Evolutionary conservation across 352 stramenopile genomes (phyloP).

Genomic region (Phytophthora palmivora): DNA sequence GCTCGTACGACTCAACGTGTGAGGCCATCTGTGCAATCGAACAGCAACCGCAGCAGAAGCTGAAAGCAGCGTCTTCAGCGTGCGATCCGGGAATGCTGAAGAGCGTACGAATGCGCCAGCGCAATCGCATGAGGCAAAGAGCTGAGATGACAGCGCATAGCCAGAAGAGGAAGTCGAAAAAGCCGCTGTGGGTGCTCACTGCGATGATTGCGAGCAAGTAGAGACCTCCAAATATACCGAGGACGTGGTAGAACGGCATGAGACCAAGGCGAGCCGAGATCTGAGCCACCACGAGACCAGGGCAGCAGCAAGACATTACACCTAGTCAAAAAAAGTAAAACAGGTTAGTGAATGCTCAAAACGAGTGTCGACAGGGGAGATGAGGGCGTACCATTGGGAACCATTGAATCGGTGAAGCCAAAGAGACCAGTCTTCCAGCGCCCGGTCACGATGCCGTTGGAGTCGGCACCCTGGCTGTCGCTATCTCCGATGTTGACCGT

Average conservation of each 20-base stretch:
- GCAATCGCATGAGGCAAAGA: conserved; percentile 57
- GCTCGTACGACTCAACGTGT: conserved; percentile 83
- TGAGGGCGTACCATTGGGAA: conserved; percentile 67
- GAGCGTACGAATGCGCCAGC: conserved; percentile 65
- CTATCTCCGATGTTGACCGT: conserved; percentile 46
- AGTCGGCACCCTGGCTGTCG: conserved; percentile 55
- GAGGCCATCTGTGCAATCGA: conserved; percentile 83
- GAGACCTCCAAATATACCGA: conserved; percentile 54
- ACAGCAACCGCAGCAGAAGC: conserved; percentile 74
- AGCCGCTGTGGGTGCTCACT: conserved; percentile 34
- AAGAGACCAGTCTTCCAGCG: conserved; percentile 82
- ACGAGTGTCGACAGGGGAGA: background rate
- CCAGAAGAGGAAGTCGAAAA: conserved; percentile 59
- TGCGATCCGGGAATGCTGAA: conserved; percentile 72
- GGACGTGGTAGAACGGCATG: conserved; percentile 62
- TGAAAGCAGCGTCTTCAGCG: conserved; percentile 53
- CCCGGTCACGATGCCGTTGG: conserved; percentile 76
- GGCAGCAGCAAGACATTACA: conserved; percentile 75
- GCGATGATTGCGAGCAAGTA: conserved; percentile 62
- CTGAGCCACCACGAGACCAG: conserved; percentile 66
- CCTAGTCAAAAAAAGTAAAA: conserved; percentile 33
- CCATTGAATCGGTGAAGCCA: conserved; percentile 66
- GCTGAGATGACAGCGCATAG: conserved; percentile 43
- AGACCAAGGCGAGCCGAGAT: conserved; percentile 67
- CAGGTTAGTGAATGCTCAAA: background rate